These are phyloP conservation scores for Cutaneotrichosporon dermatis DNA, from an alignment of 1,284 basidiomycete species.

Conservation along the genomic window DNA sequence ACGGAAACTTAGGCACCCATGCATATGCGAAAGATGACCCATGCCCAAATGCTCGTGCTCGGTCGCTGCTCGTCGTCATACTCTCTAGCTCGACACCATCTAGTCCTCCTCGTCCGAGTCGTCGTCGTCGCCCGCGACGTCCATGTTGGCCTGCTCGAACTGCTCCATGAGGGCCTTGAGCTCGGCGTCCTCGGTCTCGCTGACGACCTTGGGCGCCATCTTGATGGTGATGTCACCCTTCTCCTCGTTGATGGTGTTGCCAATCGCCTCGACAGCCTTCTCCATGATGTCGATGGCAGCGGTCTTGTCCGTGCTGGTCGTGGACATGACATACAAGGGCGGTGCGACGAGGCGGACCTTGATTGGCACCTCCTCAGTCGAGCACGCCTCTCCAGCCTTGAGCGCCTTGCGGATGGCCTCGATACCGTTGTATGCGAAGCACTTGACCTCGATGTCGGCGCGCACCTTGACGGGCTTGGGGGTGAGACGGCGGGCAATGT, in stretches of 20 bases:
- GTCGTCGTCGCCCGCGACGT: constrained; percentile 84
- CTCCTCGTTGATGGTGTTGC: constrained; percentile 72
- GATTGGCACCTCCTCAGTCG: constrained; percentile 88
- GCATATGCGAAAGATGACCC: constrained; percentile 1
- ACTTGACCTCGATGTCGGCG: constrained; percentile 95
- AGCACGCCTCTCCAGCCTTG: constrained; percentile 76
- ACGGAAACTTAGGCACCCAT: background rate
- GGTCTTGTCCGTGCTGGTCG: constrained; percentile 94
- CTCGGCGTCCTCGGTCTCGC: constrained; percentile 94
- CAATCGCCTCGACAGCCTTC: constrained; percentile 86
- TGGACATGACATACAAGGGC: constrained; percentile 90
- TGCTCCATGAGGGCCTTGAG: constrained; percentile 91
- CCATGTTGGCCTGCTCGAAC: constrained; percentile 83
- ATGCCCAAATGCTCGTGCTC: constrained; percentile 5
- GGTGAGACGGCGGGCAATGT: constrained; percentile 90
- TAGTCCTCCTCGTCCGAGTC: constrained; percentile 45
- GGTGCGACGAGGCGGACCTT: constrained; percentile 96
- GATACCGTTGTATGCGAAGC: constrained; percentile 95
- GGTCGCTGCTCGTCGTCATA: background rate
- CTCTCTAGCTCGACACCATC: background rate
- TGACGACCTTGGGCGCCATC: constrained; percentile 97
- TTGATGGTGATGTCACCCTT: constrained; percentile 87
- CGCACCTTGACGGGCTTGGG: constrained; percentile 99
- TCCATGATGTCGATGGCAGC: constrained; percentile 91
- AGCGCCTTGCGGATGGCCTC: constrained; percentile 94